phyloP scores from a whole-genome alignment of 352 stramenopile genomes.

The Peronospora tabacina region DNA sequence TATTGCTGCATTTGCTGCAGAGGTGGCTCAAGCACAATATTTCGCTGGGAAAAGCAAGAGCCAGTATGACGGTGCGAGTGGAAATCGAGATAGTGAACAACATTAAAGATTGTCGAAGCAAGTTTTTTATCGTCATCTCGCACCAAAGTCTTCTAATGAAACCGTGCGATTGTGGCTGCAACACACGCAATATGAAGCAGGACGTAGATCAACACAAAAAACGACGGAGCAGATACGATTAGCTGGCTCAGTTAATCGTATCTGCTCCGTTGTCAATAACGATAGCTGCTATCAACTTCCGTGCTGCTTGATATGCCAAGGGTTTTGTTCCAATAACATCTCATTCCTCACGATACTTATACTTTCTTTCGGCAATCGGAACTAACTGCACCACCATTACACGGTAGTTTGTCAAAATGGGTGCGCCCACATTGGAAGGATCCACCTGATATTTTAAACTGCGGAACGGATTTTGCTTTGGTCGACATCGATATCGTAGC shows the following conservation, averaged over 20 bases:
- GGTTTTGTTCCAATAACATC: neutral
- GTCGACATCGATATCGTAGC: constrained; percentile 27
- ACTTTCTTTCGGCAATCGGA: constrained; percentile 1
- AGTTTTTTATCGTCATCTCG: constrained; percentile 66
- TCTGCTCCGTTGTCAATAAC: too few species aligned
- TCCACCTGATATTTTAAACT: constrained; percentile 53
- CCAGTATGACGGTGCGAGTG: neutral
- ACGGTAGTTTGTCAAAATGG: constrained; percentile 50
- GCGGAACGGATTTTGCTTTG: constrained; percentile 52
- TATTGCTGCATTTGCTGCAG: constrained; percentile 35
- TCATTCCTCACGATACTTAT: constrained; percentile 6
- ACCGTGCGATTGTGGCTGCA: constrained; percentile 66
- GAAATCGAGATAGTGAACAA: constrained; percentile 11
- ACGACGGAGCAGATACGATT: constrained; percentile 18
- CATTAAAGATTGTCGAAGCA: constrained; percentile 44
- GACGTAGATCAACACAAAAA: constrained; percentile 13
- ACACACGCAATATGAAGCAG: constrained; percentile 45
- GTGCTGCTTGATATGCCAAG: neutral
- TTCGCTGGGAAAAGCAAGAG: constrained; percentile 33
- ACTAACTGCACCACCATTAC: constrained; percentile 45
- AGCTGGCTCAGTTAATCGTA: constrained; percentile 7
- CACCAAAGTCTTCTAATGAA: constrained; percentile 43
- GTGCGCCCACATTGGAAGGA: constrained; percentile 29
- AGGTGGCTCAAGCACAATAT: constrained; percentile 33
- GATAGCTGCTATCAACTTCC: constrained; percentile 12